phyloP scores from a whole-genome alignment of 179 eudicot genomes.

The Dionaea muscipula region DNA sequence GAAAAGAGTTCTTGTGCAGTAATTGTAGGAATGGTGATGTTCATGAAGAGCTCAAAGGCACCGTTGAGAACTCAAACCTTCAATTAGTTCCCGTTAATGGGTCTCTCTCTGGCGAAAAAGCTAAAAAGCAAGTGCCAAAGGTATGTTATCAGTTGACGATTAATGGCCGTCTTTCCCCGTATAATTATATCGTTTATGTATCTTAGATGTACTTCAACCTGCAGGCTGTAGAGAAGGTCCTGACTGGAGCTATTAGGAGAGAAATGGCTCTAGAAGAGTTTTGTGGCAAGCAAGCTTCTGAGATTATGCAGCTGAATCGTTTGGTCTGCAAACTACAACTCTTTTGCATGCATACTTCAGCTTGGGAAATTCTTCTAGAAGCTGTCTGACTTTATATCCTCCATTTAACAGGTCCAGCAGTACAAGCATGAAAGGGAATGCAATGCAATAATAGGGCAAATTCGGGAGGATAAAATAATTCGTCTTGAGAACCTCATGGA shows the following conservation, averaged over 20 bases:
- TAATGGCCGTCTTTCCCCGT: too few relatives aligned
- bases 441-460: conserved; percentile 70
- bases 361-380: background rate
- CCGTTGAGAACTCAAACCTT: conserved; percentile 33
- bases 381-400: conserved; percentile 7
- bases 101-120: conserved; percentile 37
- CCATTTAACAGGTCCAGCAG: conserved; percentile 78
- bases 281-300: conserved; percentile 62
- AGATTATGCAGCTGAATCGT: conserved; percentile 71
- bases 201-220: too few relatives aligned
- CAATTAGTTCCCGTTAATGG: conserved; percentile 62
- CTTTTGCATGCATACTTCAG: background rate
- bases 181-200: too few relatives aligned
- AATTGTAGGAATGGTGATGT: conserved; percentile 39
- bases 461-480: conserved; percentile 84
- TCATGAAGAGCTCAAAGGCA: conserved; percentile 26
- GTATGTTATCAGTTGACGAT: conserved; percentile 25
- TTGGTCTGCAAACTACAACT: conserved; percentile 40
- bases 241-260: conserved; percentile 89
- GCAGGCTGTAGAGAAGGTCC: conserved; percentile 93
- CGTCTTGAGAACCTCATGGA: conserved; percentile 95
- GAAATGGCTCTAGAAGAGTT: conserved; percentile 94
- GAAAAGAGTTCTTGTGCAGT: conserved; percentile 32
- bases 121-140: conserved; percentile 65
- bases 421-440: conserved; percentile 97